Base-by-base conservation (phyloP, 139 green algal genomes). In the Tetradesmus obliquus region DNA sequence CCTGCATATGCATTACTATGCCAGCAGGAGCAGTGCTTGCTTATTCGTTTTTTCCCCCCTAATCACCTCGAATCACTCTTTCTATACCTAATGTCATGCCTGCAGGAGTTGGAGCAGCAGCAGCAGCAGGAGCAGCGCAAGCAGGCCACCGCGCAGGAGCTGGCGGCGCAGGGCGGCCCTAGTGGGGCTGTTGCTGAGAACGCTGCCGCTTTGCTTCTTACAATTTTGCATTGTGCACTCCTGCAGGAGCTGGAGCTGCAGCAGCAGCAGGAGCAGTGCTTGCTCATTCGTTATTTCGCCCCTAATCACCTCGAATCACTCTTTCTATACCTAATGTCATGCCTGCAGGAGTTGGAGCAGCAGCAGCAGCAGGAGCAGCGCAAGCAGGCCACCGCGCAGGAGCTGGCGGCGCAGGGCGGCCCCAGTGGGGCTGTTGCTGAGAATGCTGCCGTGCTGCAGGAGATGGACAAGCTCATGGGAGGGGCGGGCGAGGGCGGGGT, bases 361-460 rank as follows among this genome's bases (percentile, higher is more conserved):
- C 83, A 79, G 84, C 84, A 89, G 84, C 60, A 89, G 84, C 84
- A 89, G 60, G 60, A 89, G 60, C 15, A 76, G n/a, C n/a, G 62
- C 12, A 57, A 80, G 15, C 32, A 19, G 32, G 9, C 9, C 24
- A 8, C 45, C 0, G 32, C 32, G 20, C 32, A 58, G 32, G 32
- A 84, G 79, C 72, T 80, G 22, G 22, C 20, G 32, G 76, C n/a
- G 6, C n/a, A 53, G 24, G 76, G 20, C 24, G 72, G 20, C 72
- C 20, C 22, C 2, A 19, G 7, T 2, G 72, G 22, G 2, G 22
- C 72, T 80, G 72, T 80, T 45, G 32, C 32, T 45, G 32, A 45
- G 32, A 45, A 45, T 45, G 60, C 60, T 3, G 19, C 60, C 60
- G 60, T 71, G 60, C 60, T 71, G 5, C 60, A 71, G 60, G 60